These are phyloP conservation scores for Scheffersomyces amazonensis DNA, from an alignment of 805 yeast species.

Conservation along the genomic window DNA sequence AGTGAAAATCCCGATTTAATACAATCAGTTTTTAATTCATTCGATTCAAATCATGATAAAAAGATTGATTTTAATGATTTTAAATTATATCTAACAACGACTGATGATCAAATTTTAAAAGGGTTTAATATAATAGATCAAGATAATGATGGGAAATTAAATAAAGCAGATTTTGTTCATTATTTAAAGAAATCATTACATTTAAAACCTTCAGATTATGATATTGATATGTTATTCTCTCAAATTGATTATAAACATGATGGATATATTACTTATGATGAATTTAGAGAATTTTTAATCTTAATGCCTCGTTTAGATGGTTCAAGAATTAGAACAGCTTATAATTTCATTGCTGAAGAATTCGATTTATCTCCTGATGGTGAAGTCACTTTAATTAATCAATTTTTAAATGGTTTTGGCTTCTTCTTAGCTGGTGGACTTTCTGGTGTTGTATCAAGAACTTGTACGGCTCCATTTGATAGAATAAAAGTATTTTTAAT, in stretches of 20 bases:
- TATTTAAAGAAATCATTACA: conserved; percentile 59
- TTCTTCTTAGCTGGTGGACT: conserved; percentile 93
- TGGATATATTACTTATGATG: conserved; percentile 76
- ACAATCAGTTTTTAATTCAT: conserved; percentile 51
- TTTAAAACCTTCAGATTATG: conserved; percentile 48
- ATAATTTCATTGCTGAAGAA: conserved; percentile 74
- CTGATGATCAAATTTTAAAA: conserved; percentile 66
- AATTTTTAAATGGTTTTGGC: conserved; percentile 79
- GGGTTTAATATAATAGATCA: conserved; percentile 70
- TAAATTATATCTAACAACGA: conserved; percentile 56
- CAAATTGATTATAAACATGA: conserved; percentile 53
- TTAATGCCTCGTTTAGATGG: conserved; percentile 81
- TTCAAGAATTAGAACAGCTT: conserved; percentile 78
- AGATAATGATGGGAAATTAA: conserved; percentile 71
- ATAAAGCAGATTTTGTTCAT: conserved; percentile 59
- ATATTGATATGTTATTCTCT: conserved; percentile 54
- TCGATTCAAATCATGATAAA: conserved; percentile 57
- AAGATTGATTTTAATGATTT: conserved; percentile 65
- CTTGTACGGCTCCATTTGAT: conserved; percentile 96
- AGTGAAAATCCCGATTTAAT: conserved; percentile 59
- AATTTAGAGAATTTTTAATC: conserved; percentile 78
- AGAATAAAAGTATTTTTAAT: conserved; percentile 90
- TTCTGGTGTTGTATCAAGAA: conserved; percentile 93
- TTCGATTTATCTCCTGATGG: conserved; percentile 84
- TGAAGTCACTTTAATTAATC: conserved; percentile 81